phyloP scores from a whole-genome alignment of 225 moss, liverwort and hornwort genomes.

The Antitrichia curtipendula region DNA sequence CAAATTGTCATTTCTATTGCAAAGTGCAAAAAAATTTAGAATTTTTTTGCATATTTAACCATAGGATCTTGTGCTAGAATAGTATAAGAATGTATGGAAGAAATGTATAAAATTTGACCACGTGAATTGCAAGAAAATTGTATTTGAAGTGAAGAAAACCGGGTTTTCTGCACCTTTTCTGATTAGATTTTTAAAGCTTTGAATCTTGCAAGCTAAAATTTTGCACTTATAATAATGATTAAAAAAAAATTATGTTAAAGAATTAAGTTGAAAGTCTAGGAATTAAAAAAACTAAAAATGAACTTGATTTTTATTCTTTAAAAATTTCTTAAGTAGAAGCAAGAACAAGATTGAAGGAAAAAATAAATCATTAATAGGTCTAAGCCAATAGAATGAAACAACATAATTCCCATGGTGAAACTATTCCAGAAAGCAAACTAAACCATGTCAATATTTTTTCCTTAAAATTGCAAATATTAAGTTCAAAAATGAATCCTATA shows the following conservation, averaged over 20 bases:
- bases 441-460: neutral
- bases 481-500: neutral
- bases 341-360: neutral
- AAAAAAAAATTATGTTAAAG: no score
- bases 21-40: no score
- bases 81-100: no score
- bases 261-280: no score
- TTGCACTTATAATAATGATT: neutral
- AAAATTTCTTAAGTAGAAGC: no score
- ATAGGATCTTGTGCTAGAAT: no score
- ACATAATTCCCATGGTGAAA: neutral
- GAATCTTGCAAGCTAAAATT: neutral
- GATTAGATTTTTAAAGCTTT: neutral
- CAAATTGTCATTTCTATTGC: no score
- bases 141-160: neutral
- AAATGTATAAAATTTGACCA: accelerated
- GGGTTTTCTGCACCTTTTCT: accelerated
- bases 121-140: no score
- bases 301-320: no score
- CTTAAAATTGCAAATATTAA: neutral
- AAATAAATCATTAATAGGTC: no score
- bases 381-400: neutral
- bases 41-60: no score
- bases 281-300: no score
- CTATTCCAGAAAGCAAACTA: neutral